These are phyloP conservation scores for Entomortierella lignicola DNA, from an alignment of 192 early-diverging fungal species.

Conservation along the genomic window DNA sequence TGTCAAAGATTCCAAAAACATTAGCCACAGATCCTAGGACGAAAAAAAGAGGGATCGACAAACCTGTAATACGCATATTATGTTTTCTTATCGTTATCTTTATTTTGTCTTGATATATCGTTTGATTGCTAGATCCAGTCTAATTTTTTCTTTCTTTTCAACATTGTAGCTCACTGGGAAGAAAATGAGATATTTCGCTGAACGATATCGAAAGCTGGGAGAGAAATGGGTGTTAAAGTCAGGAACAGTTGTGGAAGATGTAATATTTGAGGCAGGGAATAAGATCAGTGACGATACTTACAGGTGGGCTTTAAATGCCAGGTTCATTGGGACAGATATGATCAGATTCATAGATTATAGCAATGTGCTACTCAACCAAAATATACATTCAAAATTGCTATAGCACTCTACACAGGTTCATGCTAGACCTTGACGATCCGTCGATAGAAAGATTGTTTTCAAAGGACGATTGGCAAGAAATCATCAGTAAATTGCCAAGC, in stretches of 20 bases:
- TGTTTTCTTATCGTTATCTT: too few species aligned
- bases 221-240: not conserved
- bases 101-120: not conserved
- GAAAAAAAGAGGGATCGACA: not conserved
- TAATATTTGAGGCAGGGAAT: not conserved
- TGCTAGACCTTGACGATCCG: conserved; percentile 2
- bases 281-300: not conserved
- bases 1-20: not conserved
- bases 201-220: not conserved
- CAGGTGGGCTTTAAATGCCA: not conserved
- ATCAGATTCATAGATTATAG: not conserved
- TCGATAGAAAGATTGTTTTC: not conserved
- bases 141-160: not conserved
- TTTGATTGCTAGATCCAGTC: not conserved
- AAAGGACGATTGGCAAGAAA: not conserved
- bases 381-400: not conserved
- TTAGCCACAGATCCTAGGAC: not conserved
- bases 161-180: not conserved
- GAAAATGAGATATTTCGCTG: not conserved
- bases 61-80: not conserved
- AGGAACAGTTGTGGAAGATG: not conserved
- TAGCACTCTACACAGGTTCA: conserved; percentile 1
- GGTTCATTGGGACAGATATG: not conserved
- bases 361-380: too few species aligned
- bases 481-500: not conserved